A percentile compares a stretch with the other conserved stretches of the same genome.
Evolutionary conservation across 2,329 filamentous ascomycete genomes (phyloP).

Genomic region (Verticillium zaregamsianum): DNA sequence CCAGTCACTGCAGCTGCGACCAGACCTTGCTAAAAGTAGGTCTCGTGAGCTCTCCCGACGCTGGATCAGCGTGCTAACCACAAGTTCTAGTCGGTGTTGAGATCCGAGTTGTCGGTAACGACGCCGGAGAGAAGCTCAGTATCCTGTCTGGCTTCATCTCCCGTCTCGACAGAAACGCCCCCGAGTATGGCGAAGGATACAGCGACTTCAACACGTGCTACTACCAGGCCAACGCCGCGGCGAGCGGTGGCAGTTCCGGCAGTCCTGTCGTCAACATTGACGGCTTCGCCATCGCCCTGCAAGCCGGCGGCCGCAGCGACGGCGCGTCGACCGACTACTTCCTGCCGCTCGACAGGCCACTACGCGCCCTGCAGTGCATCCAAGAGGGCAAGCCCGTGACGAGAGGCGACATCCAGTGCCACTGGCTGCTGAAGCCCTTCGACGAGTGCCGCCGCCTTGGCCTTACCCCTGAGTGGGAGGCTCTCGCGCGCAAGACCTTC

Average conservation of each 20-base stretch:
- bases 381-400: slow-evolving; percentile 70
- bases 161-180: slow-evolving; percentile 90
- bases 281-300: slow-evolving; percentile 84
- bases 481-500: slow-evolving; percentile 74
- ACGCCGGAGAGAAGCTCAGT: slow-evolving; percentile 96
- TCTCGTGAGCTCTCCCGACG: background rate
- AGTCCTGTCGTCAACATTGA: slow-evolving; percentile 96
- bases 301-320: slow-evolving; percentile 90
- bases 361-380: slow-evolving; percentile 82
- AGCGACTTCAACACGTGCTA: slow-evolving; percentile 96
- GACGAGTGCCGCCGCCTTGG: slow-evolving; percentile 93
- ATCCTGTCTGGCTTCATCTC: slow-evolving; percentile 97
- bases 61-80: slow-evolving; percentile 3
- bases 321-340: slow-evolving; percentile 98
- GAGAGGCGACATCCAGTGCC: slow-evolving; percentile 96
- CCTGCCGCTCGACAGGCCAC: slow-evolving; percentile 83
- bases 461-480: slow-evolving; percentile 80
- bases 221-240: slow-evolving; percentile 95
- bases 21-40: slow-evolving; percentile 70
- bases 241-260: slow-evolving; percentile 95
- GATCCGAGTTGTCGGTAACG: slow-evolving; percentile 96
- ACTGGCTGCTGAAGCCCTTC: slow-evolving; percentile 95
- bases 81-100: slow-evolving; percentile 69
- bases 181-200: slow-evolving; percentile 96
- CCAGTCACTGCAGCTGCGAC: slow-evolving; percentile 71